Evolutionary conservation across 2,329 filamentous ascomycete genomes (phyloP).

Genomic region (Epicoccum nigrum): DNA sequence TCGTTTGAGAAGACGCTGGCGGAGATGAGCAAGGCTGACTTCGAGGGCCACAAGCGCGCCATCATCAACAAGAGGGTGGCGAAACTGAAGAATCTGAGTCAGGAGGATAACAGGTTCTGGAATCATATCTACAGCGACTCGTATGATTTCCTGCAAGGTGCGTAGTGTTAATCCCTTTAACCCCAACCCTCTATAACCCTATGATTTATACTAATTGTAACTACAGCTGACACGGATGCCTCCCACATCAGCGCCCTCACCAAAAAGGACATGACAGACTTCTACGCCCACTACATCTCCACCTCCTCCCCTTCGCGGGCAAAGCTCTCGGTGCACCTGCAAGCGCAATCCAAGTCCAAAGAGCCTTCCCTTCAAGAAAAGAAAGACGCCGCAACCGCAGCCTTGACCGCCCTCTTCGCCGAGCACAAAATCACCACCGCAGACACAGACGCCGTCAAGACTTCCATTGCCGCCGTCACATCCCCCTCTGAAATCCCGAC

Average conservation of each 20-base stretch:
- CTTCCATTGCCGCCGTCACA: constrained; percentile 54
- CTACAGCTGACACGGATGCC: constrained; percentile 74
- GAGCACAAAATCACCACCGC: constrained; percentile 53
- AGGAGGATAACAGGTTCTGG: constrained; percentile 85
- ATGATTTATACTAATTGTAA: not conserved
- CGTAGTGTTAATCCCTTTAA: constrained; percentile 43
- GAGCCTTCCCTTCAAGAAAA: constrained; percentile 50
- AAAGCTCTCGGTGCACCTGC: constrained; percentile 84
- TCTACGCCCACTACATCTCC: constrained; percentile 77
- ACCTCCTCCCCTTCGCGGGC: constrained; percentile 74
- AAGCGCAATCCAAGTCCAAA: constrained; percentile 67
- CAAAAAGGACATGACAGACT: constrained; percentile 79
- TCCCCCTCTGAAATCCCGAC: constrained; percentile 57
- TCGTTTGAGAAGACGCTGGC: constrained; percentile 69
- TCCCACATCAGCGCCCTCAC: constrained; percentile 74
- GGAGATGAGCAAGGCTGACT: constrained; percentile 80
- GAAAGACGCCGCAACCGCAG: constrained; percentile 45
- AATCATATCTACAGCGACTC: constrained; percentile 82
- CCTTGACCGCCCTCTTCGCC: constrained; percentile 53
- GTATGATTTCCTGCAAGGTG: constrained; percentile 88
- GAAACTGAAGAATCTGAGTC: constrained; percentile 88
- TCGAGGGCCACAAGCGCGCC: constrained; percentile 89
- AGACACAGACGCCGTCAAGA: constrained; percentile 50
- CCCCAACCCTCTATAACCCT: not conserved
- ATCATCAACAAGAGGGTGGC: constrained; percentile 85